Conservation (phyloP, 2,329 filamentous ascomycete genomes). For the Blastomyces silverae region DNA sequence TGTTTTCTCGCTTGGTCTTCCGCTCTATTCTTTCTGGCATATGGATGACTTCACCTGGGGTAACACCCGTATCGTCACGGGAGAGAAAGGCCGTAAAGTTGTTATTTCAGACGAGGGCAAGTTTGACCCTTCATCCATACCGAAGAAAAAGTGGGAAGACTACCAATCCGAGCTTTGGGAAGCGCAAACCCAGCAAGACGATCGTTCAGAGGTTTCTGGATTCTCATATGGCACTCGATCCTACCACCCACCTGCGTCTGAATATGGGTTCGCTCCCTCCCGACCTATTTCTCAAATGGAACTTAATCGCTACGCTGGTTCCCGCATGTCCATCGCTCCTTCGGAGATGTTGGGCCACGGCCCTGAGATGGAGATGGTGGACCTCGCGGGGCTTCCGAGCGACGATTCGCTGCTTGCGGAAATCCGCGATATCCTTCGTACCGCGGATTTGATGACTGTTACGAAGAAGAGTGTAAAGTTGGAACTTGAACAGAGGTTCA, state of each 20-base stretch:
- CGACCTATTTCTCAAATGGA: conserved; percentile 56
- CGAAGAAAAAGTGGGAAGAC: conserved; percentile 98
- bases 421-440: conserved; percentile 87
- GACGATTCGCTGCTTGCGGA: conserved; percentile 88
- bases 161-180: conserved; percentile 99
- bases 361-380: conserved; percentile 65
- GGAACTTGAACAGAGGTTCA: conserved; percentile 86
- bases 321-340: conserved; percentile 72
- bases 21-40: conserved; percentile 95
- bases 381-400: conserved; percentile 67
- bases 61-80: conserved; percentile 94
- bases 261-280: conserved; percentile 64
- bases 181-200: conserved; percentile 72
- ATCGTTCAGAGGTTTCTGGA: conserved; percentile 85
- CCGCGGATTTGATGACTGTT: conserved; percentile 91
- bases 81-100: conserved; percentile 86
- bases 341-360: conserved; percentile 52
- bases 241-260: conserved; percentile 55
- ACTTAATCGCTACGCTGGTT: conserved; percentile 49
- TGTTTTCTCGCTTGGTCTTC: conserved; percentile 82
- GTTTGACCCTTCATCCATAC: conserved; percentile 87
- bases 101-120: conserved; percentile 96
- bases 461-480: conserved; percentile 98
- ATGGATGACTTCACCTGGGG: conserved; percentile 99
- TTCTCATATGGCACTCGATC: conserved; percentile 90